A percentile compares a stretch with the other conserved stretches of the same genome.
Conservation (phyloP, 371 early-diverging fungal species). For the Mortierella sp. region DNA sequence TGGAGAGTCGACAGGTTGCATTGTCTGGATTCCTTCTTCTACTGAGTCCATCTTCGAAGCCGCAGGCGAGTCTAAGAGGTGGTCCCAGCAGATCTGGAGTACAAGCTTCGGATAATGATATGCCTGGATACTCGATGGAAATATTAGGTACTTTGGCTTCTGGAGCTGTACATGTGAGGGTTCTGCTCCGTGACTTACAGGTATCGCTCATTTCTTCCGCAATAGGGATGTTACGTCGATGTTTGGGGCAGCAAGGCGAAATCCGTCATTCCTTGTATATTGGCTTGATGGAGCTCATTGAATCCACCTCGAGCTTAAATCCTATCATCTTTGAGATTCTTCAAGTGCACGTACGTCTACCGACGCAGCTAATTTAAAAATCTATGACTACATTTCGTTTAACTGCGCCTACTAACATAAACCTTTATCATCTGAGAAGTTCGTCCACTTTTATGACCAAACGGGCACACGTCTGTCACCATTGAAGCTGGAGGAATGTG, state of each 20-base stretch:
- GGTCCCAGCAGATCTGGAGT: conserved; percentile 22
- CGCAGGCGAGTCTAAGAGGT: conserved; percentile 16
- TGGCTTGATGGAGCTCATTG: conserved; percentile 61
- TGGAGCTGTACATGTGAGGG: background rate
- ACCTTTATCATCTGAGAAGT: conserved; percentile 22
- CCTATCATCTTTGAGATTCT: conserved; percentile 67
- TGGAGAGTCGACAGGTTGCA: conserved; percentile 69
- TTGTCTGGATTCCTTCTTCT: conserved; percentile 69
- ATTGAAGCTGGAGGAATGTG: conserved; percentile 62
- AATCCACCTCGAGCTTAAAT: conserved; percentile 50
- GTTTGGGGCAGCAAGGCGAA: conserved; percentile 70
- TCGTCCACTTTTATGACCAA: conserved; percentile 44
- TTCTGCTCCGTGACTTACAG: background rate
- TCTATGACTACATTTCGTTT: background rate
- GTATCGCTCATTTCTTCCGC: background rate
- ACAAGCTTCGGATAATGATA: conserved; percentile 10
- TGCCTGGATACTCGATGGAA: conserved; percentile 60
- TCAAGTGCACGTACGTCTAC: conserved; percentile 61
- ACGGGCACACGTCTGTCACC: conserved; percentile 50
- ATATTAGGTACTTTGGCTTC: conserved; percentile 60
- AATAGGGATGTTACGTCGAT: conserved; percentile 68
- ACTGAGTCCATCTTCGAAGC: conserved; percentile 38
- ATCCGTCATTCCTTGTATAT: conserved; percentile 64
- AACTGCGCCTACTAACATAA: conserved; percentile 22
- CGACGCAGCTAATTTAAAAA: background rate